Evolutionary conservation across 2,329 filamentous ascomycete genomes (phyloP).

Genomic region (Calonectria pseudoturangicola): DNA sequence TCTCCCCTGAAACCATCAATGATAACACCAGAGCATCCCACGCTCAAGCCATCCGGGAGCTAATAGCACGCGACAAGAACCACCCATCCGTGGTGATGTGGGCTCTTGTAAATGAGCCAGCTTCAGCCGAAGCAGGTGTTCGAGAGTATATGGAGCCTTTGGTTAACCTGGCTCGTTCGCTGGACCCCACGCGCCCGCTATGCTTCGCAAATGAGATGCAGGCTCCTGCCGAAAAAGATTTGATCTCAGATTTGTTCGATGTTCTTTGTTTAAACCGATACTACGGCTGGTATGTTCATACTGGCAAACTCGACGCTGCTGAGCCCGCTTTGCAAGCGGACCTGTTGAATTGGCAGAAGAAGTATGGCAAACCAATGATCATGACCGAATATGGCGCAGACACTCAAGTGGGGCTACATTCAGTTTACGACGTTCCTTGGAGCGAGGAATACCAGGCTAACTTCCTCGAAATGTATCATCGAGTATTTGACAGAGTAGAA

Average conservation of each 20-base stretch:
- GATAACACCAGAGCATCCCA: constrained; percentile 34
- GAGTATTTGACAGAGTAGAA: constrained; percentile 44
- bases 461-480: constrained; percentile 44
- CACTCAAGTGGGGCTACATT: constrained; percentile 35
- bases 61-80: constrained; percentile 42
- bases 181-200: constrained; percentile 39
- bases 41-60: constrained; percentile 37
- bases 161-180: constrained; percentile 22
- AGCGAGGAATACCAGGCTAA: constrained; percentile 46
- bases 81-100: constrained; percentile 42
- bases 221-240: constrained; percentile 30
- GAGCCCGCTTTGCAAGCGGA: constrained; percentile 34
- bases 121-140: constrained; percentile 30
- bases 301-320: constrained; percentile 35
- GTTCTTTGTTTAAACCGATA: constrained; percentile 42
- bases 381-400: constrained; percentile 42
- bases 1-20: constrained; percentile 38
- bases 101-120: constrained; percentile 42
- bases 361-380: constrained; percentile 41
- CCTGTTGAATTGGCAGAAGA: constrained; percentile 33
- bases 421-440: constrained; percentile 43
- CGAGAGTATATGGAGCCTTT: constrained; percentile 40
- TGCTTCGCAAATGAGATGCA: constrained; percentile 38
- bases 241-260: constrained; percentile 40
- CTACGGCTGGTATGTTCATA: constrained; percentile 42